Evolutionary conservation across 2,329 filamentous ascomycete species (phyloP).

Genomic region (Drechslerella coelobrocha): DNA sequence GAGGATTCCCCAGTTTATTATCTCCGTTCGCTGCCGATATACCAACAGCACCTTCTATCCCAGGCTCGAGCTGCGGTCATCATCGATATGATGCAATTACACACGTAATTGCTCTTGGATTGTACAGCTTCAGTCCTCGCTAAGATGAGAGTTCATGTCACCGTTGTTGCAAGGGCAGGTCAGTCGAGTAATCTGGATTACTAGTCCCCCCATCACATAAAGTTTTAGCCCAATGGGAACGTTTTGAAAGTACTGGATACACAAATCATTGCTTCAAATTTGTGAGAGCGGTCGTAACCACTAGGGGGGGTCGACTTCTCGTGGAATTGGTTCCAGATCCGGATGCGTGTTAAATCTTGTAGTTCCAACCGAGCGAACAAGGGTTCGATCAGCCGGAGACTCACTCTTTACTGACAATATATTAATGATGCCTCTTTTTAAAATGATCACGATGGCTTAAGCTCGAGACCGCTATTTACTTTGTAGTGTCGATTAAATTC

Average conservation of each 20-base stretch:
- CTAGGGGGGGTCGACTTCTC: too few relatives aligned
- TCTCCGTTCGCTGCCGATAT: slow-evolving; percentile 26
- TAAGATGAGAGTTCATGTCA: slow-evolving; percentile 22
- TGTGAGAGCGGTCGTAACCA: too few relatives aligned
- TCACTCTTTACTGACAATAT: background rate
- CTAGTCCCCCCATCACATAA: too few relatives aligned
- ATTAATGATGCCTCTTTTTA: background rate
- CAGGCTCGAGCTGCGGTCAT: slow-evolving; percentile 16
- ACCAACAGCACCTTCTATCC: slow-evolving; percentile 19
- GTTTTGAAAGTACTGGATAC: too few relatives aligned
- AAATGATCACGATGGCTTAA: slow-evolving; percentile 3
- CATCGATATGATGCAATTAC: slow-evolving; percentile 8
- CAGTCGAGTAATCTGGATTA: background rate
- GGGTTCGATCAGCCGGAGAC: background rate
- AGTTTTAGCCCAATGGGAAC: too few relatives aligned
- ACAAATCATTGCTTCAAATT: slow-evolving; percentile 10
- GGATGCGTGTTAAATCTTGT: too few relatives aligned
- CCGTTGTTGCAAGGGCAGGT: background rate
- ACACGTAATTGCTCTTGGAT: too few relatives aligned
- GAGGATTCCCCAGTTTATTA: background rate
- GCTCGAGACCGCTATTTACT: background rate
- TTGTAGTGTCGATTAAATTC: slow-evolving; percentile 2
- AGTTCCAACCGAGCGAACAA: background rate
- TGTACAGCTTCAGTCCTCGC: slow-evolving; percentile 11
- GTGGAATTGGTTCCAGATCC: too few relatives aligned